A percentile compares a stretch with the other conserved stretches of the same genome.
These are phyloP conservation scores for Saccharum officinarum DNA, from an alignment of 176 grass and related monocot species.

Conservation along the genomic window DNA sequence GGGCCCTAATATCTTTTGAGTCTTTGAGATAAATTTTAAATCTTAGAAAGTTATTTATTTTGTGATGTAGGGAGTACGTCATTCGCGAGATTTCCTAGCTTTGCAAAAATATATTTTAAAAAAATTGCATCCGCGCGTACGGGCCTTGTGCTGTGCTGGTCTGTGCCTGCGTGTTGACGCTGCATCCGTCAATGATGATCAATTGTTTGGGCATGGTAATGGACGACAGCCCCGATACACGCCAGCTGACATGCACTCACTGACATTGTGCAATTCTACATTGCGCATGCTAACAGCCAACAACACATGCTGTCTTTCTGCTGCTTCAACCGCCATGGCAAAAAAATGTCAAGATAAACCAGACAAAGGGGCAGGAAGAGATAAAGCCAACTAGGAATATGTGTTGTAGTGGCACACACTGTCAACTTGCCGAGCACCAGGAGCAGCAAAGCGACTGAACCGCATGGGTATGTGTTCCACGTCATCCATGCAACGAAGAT, in stretches of 20 bases:
- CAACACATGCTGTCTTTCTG: not conserved
- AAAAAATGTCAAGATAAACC: not conserved
- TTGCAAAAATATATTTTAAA: too few species aligned
- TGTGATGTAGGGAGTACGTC: too few species aligned
- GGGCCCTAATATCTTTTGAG: too few species aligned
- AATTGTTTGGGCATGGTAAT: not conserved
- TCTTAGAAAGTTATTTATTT: too few species aligned
- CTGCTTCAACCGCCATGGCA: not conserved
- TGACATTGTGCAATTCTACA: not conserved
- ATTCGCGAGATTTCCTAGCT: too few species aligned
- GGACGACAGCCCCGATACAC: not conserved
- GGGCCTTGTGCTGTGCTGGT: not conserved
- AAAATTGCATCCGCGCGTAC: not conserved
- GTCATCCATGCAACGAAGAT: slow-evolving; percentile 14
- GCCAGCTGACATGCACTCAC: not conserved
- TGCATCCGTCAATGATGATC: not conserved
- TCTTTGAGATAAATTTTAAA: too few species aligned
- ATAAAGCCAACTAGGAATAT: not conserved
- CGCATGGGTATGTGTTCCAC: slow-evolving; percentile 29
- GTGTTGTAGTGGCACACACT: slow-evolving; percentile 12
- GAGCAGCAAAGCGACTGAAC: not conserved
- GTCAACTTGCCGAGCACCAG: slow-evolving; percentile 13
- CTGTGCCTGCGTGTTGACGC: not conserved
- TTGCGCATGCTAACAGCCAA: slow-evolving; percentile 5
- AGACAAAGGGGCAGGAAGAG: not conserved